Evolutionary conservation across 2,329 filamentous ascomycete species (phyloP).

Genomic region (Microsporum canis): DNA sequence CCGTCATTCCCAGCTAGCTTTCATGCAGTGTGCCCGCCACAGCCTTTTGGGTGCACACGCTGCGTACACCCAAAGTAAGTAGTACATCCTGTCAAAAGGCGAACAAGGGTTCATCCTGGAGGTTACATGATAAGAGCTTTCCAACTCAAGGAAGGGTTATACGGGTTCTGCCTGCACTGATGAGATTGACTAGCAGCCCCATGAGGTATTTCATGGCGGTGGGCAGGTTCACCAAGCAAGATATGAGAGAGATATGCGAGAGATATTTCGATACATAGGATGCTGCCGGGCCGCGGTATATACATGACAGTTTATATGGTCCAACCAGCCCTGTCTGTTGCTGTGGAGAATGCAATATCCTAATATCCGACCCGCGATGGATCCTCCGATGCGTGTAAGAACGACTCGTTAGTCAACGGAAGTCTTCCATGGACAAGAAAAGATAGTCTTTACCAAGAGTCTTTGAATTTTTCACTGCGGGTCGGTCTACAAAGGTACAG

Average conservation of each 20-base stretch:
- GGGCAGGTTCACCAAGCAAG: too few species aligned
- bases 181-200: too few species aligned
- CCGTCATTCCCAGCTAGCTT: background rate
- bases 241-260: background rate
- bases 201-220: too few species aligned
- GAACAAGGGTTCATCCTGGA: background rate
- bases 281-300: background rate
- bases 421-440: background rate
- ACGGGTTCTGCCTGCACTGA: background rate
- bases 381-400: background rate
- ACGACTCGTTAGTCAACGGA: background rate
- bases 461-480: background rate
- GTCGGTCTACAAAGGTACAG: background rate
- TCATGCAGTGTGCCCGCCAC: background rate
- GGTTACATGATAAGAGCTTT: background rate
- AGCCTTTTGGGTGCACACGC: background rate
- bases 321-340: background rate
- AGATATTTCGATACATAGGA: background rate
- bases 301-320: background rate
- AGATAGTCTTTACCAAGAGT: background rate
- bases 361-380: background rate
- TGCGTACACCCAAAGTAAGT: too few species aligned
- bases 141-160: background rate
- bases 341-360: background rate
- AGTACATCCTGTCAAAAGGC: background rate